phyloP scores from a whole-genome alignment of 2,329 filamentous ascomycete genomes.

The Alternaria ventricosa region DNA sequence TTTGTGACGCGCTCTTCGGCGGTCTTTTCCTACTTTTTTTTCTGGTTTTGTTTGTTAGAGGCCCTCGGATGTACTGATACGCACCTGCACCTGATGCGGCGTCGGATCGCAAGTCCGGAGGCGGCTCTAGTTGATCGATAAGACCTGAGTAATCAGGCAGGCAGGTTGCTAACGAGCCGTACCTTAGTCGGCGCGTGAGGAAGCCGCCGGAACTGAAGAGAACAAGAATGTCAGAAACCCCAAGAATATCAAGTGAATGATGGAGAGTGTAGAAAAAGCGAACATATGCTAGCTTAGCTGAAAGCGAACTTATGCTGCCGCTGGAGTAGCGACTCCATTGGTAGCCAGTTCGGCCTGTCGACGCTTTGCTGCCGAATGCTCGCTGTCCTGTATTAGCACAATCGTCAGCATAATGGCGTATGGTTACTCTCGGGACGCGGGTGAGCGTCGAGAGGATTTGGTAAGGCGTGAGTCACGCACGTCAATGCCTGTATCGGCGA shows the following conservation, averaged over 20 bases:
- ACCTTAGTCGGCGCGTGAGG: constrained; percentile 16
- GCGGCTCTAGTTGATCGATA: background rate
- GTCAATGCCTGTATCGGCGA: constrained; percentile 54
- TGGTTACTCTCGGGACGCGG: constrained; percentile 25
- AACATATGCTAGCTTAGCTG: constrained; percentile 42
- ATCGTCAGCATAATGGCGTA: constrained; percentile 40
- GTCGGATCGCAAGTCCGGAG: constrained; percentile 13
- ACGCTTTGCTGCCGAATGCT: constrained; percentile 42
- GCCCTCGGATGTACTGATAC: constrained; percentile 19
- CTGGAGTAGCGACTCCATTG: constrained; percentile 39
- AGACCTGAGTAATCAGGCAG: constrained; percentile 11
- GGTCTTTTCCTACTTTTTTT: constrained; percentile 36
- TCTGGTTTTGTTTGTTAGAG: constrained; percentile 32
- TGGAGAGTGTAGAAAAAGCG: constrained; percentile 24
- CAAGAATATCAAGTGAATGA: constrained; percentile 17
- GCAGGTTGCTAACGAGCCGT: constrained; percentile 12
- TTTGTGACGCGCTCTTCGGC: constrained; percentile 6
- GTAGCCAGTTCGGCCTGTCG: constrained; percentile 35
- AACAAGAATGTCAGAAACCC: constrained; percentile 33
- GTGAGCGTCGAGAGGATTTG: constrained; percentile 25
- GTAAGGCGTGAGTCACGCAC: constrained; percentile 48
- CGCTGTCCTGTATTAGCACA: constrained; percentile 48
- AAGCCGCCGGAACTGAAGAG: constrained; percentile 34
- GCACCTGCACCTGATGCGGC: constrained; percentile 24
- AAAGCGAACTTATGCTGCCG: constrained; percentile 36